A percentile compares a stretch with the other conserved stretches of the same genome.
phyloP scores from a whole-genome alignment of 1,284 basidiomycete genomes.

The Tylopilus sp. region DNA sequence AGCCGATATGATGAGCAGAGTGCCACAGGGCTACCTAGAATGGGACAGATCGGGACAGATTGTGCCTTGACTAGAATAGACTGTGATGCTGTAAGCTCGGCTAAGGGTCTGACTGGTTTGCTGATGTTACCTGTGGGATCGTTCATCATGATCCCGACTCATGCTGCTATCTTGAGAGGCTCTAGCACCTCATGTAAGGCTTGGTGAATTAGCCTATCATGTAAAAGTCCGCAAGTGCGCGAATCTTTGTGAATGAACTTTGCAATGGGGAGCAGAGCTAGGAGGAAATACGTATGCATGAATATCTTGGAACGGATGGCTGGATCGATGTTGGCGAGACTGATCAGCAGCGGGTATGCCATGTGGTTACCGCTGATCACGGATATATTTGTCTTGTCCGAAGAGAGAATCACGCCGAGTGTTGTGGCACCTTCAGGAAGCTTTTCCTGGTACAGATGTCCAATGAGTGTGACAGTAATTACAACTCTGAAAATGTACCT shows the following conservation, averaged over 20 bases:
- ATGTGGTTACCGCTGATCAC: conserved; percentile 38
- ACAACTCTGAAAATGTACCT: background rate
- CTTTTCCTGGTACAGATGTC: background rate
- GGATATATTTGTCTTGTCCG: too few species aligned
- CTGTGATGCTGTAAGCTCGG: too few species aligned
- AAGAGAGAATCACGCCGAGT: conserved; percentile 11
- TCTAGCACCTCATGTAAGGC: conserved; percentile 40
- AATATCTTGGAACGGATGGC: conserved; percentile 42
- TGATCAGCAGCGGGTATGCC: background rate
- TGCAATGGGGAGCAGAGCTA: conserved; percentile 44
- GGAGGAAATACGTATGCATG: conserved; percentile 40
- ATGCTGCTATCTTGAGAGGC: conserved; percentile 31
- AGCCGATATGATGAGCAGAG: too few species aligned
- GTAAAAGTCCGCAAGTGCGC: background rate
- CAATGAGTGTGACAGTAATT: background rate
- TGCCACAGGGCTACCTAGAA: too few species aligned
- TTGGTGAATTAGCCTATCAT: conserved; percentile 39
- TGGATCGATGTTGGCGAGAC: conserved; percentile 33
- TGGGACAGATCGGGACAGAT: too few species aligned
- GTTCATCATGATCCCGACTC: conserved; percentile 37
- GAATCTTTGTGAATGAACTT: conserved; percentile 27
- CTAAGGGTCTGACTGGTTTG: too few species aligned
- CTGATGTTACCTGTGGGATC: conserved; percentile 34
- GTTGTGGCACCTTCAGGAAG: conserved; percentile 2
- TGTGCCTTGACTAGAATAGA: too few species aligned